Evolutionary conservation across 257 asterid species (phyloP), one percentile per base, ranked within the genome.

Genomic region (Gentiana macrophylla): DNA sequence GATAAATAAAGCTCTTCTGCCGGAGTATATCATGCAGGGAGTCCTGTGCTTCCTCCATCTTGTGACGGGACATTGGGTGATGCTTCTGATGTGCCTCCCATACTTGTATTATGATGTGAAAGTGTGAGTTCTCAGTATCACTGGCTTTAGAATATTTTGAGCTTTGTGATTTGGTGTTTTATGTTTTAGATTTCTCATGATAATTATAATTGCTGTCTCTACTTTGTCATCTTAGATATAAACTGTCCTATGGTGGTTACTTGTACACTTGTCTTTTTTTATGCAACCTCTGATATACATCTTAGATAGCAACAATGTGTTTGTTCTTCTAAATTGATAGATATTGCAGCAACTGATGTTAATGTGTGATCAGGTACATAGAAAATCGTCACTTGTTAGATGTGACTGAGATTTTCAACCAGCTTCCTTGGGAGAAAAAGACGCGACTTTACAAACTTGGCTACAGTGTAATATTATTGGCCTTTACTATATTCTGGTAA

Each of bases 391-490:
- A 88, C 72, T 74, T 88, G 70, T 58, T 88, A 55, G 94, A 89
- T 67, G 95, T 89, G 51, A 89, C 97, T 43, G 97, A 89, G 77
- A 86, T 89, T 69, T 89, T 89, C 75, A 86, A 76, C 70, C 92
- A 78, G 72, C 84, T 89, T 57, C 67, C 80, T 8, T 56, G 80
- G 80, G 95, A 77, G 63, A 89, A 86, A 79, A 79, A 73, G 71
- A 66, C 78, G 48, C 69, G 92, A 52, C 50, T 86, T 15, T 81
- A 58, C 78, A 89, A 86, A 86, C 84, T 86, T 49, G 92, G 87
- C 53, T 89, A 83, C 70, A 62, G 77, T 52, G 70, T 74, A 57
- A 10, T 80, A 67, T 69, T 72, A 61, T 61, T 86, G 67, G 76
- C 71, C 35, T 51, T 70, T 60, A 77, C 97, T 9, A 73, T 89